Percentiles rank a stretch among this genome's conserved stretches.
Evolutionary conservation across 495 filamentous ascomycete genomes (phyloP).

Genomic region (Friedmanniomyces simplex): DNA sequence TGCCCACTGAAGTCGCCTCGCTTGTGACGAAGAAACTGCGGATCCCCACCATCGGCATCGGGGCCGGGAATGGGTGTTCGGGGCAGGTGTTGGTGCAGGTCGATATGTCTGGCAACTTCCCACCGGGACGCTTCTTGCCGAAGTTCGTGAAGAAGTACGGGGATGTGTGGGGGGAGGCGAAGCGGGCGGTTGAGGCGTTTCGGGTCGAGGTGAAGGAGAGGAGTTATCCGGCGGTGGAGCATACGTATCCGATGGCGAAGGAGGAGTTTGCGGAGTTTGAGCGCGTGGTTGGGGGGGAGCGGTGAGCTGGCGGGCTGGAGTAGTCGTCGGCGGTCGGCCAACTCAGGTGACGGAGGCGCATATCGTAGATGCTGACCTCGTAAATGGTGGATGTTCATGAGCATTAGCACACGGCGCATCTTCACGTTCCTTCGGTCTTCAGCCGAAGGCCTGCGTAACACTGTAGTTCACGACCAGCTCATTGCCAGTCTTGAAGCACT

Average conservation of each 20-base stretch:
- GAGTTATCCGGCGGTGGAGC: constrained; percentile 70
- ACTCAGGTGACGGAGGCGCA: no score
- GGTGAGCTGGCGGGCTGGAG: no score
- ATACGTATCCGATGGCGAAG: constrained; percentile 78
- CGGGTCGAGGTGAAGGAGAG: constrained; percentile 77
- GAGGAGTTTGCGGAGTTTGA: constrained; percentile 68
- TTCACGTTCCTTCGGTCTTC: constrained; percentile 25
- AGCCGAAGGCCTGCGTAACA: constrained; percentile 93
- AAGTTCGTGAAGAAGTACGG: constrained; percentile 97
- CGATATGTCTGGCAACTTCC: constrained; percentile 92
- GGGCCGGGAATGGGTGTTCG: constrained; percentile 84
- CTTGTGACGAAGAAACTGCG: constrained; percentile 73
- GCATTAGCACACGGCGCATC: background rate
- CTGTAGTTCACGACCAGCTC: constrained; percentile 89
- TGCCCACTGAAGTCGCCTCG: constrained; percentile 73
- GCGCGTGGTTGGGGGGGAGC: constrained; percentile 27
- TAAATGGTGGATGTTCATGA: no score
- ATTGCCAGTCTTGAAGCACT: constrained; percentile 92
- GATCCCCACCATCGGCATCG: constrained; percentile 96
- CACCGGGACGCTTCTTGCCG: constrained; percentile 79
- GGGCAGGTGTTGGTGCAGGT: constrained; percentile 95
- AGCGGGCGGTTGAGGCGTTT: constrained; percentile 72
- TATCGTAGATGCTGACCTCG: no score
- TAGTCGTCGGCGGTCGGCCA: no score
- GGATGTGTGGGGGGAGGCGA: constrained; percentile 77